Evolutionary conservation across 2,329 filamentous ascomycete genomes (phyloP).

Genomic region (Trichoderma sp.): DNA sequence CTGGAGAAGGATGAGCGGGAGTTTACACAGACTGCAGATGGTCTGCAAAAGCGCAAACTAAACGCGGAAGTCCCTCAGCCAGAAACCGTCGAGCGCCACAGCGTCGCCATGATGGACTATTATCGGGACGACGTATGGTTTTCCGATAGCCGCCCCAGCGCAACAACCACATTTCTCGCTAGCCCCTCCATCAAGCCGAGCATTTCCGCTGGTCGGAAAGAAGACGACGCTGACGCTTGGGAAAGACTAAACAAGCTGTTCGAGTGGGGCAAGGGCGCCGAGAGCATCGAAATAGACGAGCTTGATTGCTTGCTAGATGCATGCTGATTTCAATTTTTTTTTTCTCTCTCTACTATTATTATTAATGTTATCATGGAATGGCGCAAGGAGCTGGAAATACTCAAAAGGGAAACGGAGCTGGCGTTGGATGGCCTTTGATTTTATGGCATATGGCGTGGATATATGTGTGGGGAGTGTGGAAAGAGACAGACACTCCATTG

Average conservation of each 20-base stretch:
- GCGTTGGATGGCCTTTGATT: constrained; percentile 20
- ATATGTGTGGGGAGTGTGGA: constrained; percentile 32
- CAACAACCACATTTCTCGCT: constrained; percentile 50
- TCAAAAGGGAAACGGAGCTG: constrained; percentile 14
- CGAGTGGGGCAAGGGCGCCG: constrained; percentile 71
- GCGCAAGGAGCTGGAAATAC: constrained; percentile 23
- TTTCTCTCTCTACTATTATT: neutral
- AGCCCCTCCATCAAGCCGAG: constrained; percentile 55
- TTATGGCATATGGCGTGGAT: constrained; percentile 31
- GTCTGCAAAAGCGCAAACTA: constrained; percentile 69
- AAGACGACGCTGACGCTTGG: constrained; percentile 44
- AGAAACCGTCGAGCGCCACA: constrained; percentile 37
- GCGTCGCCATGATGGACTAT: constrained; percentile 35
- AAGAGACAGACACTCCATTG: constrained; percentile 31
- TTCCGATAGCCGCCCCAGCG: constrained; percentile 45
- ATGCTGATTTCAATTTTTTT: constrained; percentile 49
- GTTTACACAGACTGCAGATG: constrained; percentile 92
- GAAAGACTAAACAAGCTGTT: constrained; percentile 45
- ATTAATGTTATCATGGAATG: constrained; percentile 18
- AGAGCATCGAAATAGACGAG: constrained; percentile 90
- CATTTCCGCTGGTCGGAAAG: constrained; percentile 38
- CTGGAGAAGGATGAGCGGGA: constrained; percentile 94
- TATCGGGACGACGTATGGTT: constrained; percentile 56
- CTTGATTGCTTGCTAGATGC: constrained; percentile 83
- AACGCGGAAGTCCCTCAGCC: constrained; percentile 43